These are phyloP conservation scores for Rhododendron williamsianum DNA, from an alignment of 148 eudicot species.

Conservation along the genomic window DNA sequence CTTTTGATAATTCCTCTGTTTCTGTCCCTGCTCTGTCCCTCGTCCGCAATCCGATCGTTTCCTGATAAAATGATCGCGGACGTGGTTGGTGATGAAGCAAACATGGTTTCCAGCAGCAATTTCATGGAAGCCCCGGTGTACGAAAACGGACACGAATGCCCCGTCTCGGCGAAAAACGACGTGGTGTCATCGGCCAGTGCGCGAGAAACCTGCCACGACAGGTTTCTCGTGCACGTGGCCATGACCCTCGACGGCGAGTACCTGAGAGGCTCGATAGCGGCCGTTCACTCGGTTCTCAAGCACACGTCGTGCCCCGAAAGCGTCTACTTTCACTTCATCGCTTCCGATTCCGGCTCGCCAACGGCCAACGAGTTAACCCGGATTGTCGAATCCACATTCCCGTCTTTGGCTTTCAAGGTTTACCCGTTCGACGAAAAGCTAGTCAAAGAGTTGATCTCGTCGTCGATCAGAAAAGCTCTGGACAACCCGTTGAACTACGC, in stretches of 20 bases:
- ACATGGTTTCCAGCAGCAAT: neutral
- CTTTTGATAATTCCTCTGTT: constrained; percentile 1
- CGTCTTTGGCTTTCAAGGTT: constrained; percentile 25
- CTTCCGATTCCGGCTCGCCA: constrained; percentile 12
- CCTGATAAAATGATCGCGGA: neutral
- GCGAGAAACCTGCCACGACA: neutral
- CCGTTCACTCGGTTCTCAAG: constrained; percentile 35
- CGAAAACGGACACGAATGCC: constrained; percentile 21
- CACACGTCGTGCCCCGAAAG: constrained; percentile 45
- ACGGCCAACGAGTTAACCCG: neutral
- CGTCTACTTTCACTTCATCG: constrained; percentile 36
- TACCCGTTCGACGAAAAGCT: constrained; percentile 18
- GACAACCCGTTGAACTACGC: constrained; percentile 47
- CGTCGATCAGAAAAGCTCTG: constrained; percentile 41
- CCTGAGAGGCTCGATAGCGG: constrained; percentile 41
- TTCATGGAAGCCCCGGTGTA: constrained; percentile 25
- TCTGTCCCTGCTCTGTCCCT: neutral
- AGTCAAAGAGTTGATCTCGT: constrained; percentile 23
- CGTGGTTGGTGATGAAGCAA: neutral
- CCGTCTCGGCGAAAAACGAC: neutral
- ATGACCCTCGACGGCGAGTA: constrained; percentile 40
- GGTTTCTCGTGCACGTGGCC: constrained; percentile 30
- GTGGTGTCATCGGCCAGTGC: neutral
- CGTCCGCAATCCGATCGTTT: constrained; percentile 10
- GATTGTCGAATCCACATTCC: constrained; percentile 27